Percentiles rank a stretch among this genome's conserved stretches.
These are phyloP conservation scores for Emericellopsis cladophorae DNA, from an alignment of 2,329 filamentous ascomycete genomes.

Conservation along the genomic window DNA sequence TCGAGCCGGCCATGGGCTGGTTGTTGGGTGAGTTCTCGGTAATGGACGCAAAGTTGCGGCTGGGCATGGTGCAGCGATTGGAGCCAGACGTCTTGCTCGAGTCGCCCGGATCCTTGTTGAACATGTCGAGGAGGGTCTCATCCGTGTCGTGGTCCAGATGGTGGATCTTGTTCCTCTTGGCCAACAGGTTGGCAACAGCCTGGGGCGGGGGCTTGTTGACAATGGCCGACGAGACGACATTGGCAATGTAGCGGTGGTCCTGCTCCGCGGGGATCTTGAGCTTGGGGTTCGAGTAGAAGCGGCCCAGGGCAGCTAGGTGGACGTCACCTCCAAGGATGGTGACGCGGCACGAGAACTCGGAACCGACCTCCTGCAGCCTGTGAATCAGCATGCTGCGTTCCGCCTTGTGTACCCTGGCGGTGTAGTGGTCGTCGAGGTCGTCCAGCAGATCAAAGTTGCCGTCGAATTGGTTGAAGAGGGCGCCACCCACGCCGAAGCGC, in stretches of 20 bases:
- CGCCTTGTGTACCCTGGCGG: constrained; percentile 77
- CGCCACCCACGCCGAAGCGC: constrained; percentile 73
- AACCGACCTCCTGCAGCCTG: constrained; percentile 70
- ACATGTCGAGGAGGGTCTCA: constrained; percentile 88
- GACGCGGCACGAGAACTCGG: constrained; percentile 76
- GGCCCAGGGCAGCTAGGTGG: constrained; percentile 79
- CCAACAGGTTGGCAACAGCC: constrained; percentile 80
- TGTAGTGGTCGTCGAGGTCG: constrained; percentile 93
- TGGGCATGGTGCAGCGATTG: constrained; percentile 83
- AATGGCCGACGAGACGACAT: constrained; percentile 87
- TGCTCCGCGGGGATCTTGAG: constrained; percentile 64
- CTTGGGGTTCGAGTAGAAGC: constrained; percentile 86
- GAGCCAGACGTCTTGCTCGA: constrained; percentile 58
- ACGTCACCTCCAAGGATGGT: constrained; percentile 93
- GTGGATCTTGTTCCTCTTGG: constrained; percentile 75
- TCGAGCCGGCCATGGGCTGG: constrained; percentile 7
- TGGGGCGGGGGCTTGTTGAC: constrained; percentile 88
- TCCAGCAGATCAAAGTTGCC: constrained; percentile 87
- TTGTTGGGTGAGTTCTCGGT: constrained; percentile 69
- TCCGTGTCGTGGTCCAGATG: constrained; percentile 63
- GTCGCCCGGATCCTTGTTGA: constrained; percentile 74
- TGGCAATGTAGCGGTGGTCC: constrained; percentile 91
- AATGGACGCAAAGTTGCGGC: constrained; percentile 85
- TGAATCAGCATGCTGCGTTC: constrained; percentile 72
- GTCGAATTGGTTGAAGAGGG: constrained; percentile 88